Evolutionary conservation across 2,329 filamentous ascomycete genomes (phyloP).

Genomic region (Orbilia brochopaga): DNA sequence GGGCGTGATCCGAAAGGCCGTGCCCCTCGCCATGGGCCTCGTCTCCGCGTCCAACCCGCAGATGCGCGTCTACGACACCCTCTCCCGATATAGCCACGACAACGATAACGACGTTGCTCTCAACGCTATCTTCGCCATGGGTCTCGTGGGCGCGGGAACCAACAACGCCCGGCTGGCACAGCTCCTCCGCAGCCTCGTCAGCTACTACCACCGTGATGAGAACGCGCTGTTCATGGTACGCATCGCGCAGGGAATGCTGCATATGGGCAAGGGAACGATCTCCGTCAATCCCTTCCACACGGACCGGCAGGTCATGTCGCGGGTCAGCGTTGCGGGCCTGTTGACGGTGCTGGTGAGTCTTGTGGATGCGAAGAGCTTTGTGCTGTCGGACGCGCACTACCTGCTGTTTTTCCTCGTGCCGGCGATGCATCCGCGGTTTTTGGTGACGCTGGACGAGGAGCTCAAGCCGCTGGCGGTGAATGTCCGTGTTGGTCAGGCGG

Average conservation of each 20-base stretch:
- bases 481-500: constrained; percentile 94
- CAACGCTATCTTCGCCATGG: constrained; percentile 99
- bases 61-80: constrained; percentile 99
- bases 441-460: constrained; percentile 93
- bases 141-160: constrained; percentile 91
- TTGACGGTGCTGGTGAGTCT: constrained; percentile 89
- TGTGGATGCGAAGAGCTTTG: constrained; percentile 82
- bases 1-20: constrained; percentile 92
- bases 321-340: constrained; percentile 86
- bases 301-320: constrained; percentile 91
- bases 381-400: constrained; percentile 78
- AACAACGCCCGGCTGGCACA: constrained; percentile 98
- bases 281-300: constrained; percentile 99
- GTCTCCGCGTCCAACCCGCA: constrained; percentile 98
- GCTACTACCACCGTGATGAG: constrained; percentile 96
- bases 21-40: constrained; percentile 93
- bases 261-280: constrained; percentile 99
- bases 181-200: constrained; percentile 88
- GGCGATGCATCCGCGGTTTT: constrained; percentile 94
- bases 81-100: constrained; percentile 97
- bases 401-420: constrained; percentile 96
- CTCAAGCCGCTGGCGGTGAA: constrained; percentile 93
- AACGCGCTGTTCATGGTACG: constrained; percentile 99
- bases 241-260: constrained; percentile 85
- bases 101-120: constrained; percentile 98